Percentiles rank a stretch among this genome's conserved stretches.
Evolutionary conservation across 495 filamentous ascomycete species (phyloP).

Genomic region (Penicillium lividum): DNA sequence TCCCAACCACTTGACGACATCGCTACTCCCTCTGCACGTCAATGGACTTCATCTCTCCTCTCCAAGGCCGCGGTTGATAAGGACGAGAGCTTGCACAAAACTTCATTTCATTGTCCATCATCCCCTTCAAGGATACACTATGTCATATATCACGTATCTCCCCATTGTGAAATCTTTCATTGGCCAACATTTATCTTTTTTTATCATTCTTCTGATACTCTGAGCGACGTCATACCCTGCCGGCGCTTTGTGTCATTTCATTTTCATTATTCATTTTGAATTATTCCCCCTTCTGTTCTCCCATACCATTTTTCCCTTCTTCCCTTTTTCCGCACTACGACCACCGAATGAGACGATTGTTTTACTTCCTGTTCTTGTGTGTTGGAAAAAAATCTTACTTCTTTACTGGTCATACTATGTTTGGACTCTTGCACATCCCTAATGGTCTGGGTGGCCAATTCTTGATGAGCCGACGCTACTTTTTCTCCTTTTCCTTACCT

Average conservation of each 20-base stretch:
- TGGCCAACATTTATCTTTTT: conserved; percentile 25
- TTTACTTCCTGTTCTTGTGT: conserved; percentile 18
- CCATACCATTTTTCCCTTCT: conserved; percentile 20
- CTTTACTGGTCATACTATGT: conserved; percentile 26
- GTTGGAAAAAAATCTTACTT: conserved; percentile 17
- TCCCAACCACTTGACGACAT: background rate
- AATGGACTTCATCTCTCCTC: background rate
- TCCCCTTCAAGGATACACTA: conserved; percentile 21
- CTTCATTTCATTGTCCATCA: conserved; percentile 32
- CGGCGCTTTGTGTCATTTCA: conserved; percentile 27
- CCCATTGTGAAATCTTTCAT: conserved; percentile 34
- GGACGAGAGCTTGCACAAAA: conserved; percentile 32
- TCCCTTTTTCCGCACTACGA: conserved; percentile 25
- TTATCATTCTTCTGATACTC: conserved; percentile 32
- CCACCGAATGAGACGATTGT: conserved; percentile 26
- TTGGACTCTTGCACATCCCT: conserved; percentile 23
- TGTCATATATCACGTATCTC: conserved; percentile 34
- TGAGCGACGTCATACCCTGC: conserved; percentile 13
- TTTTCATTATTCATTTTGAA: conserved; percentile 25
- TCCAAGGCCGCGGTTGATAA: background rate
- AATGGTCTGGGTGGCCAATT: conserved; percentile 38
- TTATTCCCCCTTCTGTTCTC: conserved; percentile 37
- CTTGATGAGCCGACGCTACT: conserved; percentile 32
- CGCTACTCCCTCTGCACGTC: background rate
- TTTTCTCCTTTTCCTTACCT: conserved; percentile 19